A percentile compares a stretch with the other conserved stretches of the same genome.
Evolutionary conservation across 2,329 filamentous ascomycete species (phyloP).

Genomic region (Lomentospora prolificans): DNA sequence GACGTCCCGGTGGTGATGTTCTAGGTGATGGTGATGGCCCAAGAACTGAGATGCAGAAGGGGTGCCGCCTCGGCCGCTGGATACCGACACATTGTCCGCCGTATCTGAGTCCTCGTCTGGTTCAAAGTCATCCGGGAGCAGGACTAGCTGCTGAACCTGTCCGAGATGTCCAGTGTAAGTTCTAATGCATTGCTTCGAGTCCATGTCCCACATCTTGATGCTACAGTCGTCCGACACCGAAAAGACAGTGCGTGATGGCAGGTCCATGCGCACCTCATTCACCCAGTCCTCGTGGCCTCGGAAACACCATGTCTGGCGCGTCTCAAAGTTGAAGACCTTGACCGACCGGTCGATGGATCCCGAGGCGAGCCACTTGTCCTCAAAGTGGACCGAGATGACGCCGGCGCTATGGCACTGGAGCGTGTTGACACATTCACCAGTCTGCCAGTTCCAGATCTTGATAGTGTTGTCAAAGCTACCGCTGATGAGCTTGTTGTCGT

Average conservation of each 20-base stretch:
- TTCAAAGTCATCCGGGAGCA: slow-evolving; percentile 80
- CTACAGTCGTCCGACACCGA: slow-evolving; percentile 92
- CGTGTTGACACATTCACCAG: slow-evolving; percentile 74
- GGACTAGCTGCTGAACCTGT: slow-evolving; percentile 84
- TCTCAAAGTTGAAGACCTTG: slow-evolving; percentile 86
- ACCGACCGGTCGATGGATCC: slow-evolving; percentile 84
- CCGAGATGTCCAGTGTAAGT: slow-evolving; percentile 84
- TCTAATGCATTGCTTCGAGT: slow-evolving; percentile 67
- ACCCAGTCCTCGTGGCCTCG: slow-evolving; percentile 90
- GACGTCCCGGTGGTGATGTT: slow-evolving; percentile 13
- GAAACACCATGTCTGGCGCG: slow-evolving; percentile 68
- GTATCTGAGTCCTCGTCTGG: slow-evolving; percentile 54
- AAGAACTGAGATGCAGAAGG: slow-evolving; percentile 16
- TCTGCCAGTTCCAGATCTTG: slow-evolving; percentile 95
- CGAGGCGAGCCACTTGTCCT: slow-evolving; percentile 72
- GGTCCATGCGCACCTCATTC: slow-evolving; percentile 86
- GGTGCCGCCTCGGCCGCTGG: slow-evolving; percentile 35
- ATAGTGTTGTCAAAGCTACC: slow-evolving; percentile 81
- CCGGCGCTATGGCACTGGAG: slow-evolving; percentile 71
- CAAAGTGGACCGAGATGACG: slow-evolving; percentile 82
- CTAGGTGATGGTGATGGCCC: slow-evolving; percentile 11
- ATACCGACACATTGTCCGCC: slow-evolving; percentile 41
- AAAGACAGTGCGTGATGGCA: slow-evolving; percentile 71
- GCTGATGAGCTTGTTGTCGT: slow-evolving; percentile 82
- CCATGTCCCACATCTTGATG: slow-evolving; percentile 86